Evolutionary conservation across 345 rosid species (phyloP), one percentile per base, ranked within the genome.

Genomic region (Pugionium cornutum): DNA sequence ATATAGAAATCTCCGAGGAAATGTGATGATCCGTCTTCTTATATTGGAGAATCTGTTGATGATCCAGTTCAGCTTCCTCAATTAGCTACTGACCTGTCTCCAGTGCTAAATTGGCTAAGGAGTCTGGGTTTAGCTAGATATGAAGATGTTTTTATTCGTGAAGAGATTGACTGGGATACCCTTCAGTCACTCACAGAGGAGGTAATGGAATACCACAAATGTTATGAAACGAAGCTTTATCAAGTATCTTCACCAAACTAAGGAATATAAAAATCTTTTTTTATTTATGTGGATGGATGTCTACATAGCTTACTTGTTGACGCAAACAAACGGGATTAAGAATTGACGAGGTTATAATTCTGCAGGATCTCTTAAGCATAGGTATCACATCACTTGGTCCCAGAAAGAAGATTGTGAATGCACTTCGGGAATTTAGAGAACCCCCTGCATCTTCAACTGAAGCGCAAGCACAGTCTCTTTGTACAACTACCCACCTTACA

Each of bases 101-200:
- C 97, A 44, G 97, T 92, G 59, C 60, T 82, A 59, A 73, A 73
- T 26, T 92, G 90, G 88, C 72, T 92, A 5, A 68, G 77, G 58
- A 73, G 60, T 80, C 68, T 89, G 4, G 91, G 91, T 58, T 77
- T 92, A 55, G 80, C 78, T 53, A 86, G 80, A 70, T 92, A 86
- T 32, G 92, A 82, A 74, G 84, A 81, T 40, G 78, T 66, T 66
- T 92, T 92, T 77, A 72, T 77, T 4, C 78, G 80, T 9, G 98
- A 92, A 81, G 98, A 92, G 81, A 84, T 92, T 34, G 95, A 89
- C 51, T 89, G 95, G 98, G 91, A 92, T 64, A 80, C 88, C 10
- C 79, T 92, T 58, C 80, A 72, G 51, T 83, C 97, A 81, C 75
- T 92, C 68, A 83, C 91, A 1, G 97, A 87, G 75, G 98, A 89